Evolutionary conservation across 2,329 filamentous ascomycete species (phyloP), one percentile per base, ranked within the genome.

Genomic region (Rutstroemia sydowiana): DNA sequence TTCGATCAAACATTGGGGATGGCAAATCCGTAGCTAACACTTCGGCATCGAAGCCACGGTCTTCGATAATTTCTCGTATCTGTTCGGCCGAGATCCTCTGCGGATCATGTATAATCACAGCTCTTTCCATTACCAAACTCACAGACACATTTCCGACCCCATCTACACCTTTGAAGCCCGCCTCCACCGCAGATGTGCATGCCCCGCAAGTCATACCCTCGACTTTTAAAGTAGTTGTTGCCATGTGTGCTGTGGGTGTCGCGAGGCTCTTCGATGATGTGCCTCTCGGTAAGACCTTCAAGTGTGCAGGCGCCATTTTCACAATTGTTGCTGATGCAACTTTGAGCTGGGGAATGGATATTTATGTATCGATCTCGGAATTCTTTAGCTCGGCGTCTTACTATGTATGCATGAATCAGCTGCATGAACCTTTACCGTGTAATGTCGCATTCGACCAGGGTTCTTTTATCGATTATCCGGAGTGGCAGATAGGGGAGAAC

Each of bases 131-230:
- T 51, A 96, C 87, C 62, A 98, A 74, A 67, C 89, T 95, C 63
- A 98, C 87, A 9, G 90, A 95, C 54, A 97, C 89, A 61, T 78
- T 89, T 57, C 86, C 87, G 9, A 93, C 83, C 50, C 93, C 92
- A 36, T 85, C 76, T 5, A 95, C 78, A 59, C 79, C 81, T 63
- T 88, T 86, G 72, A 98, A 95, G 59, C 87, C 93, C 54, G 85
- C 81, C 75, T 97, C 92, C 61, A 98, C 85, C n/a, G 93, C 85
- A 41, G 91, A 95, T 26, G 92, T 96, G 68, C 93, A 98, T 61
- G 92, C 86, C 66, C 92, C 91, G 72, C 93, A 98, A 58, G 83
- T 86, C 82, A 86, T 98, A 61, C 93, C 93, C 60, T 87, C 89
- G 37, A 98, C 86, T 64, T 85, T 88, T 55, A 98, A 72, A 18